Evolutionary conservation across 2,329 filamentous ascomycete species (phyloP).

Genomic region (Tolypocladium amazonense): DNA sequence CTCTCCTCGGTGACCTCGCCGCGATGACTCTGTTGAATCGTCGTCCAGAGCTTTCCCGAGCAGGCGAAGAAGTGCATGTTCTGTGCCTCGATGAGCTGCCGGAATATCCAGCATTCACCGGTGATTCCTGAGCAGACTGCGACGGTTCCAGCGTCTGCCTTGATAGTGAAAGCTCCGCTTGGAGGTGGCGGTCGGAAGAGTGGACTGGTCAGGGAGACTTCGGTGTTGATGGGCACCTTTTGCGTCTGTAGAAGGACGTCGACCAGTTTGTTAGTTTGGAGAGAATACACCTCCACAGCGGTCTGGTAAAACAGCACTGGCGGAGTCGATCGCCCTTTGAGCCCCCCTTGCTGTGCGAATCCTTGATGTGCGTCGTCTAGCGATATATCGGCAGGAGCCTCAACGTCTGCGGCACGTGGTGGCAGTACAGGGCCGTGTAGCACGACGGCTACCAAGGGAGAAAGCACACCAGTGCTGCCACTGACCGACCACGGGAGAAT

Average conservation of each 20-base stretch:
- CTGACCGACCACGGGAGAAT: constrained; percentile 60
- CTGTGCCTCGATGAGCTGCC: constrained; percentile 32
- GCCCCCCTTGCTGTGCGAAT: constrained; percentile 24
- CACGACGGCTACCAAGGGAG: constrained; percentile 69
- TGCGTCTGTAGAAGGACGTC: constrained; percentile 65
- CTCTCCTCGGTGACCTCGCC: constrained; percentile 36
- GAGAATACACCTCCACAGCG: constrained; percentile 77
- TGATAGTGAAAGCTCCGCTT: constrained; percentile 61
- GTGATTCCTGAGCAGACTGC: constrained; percentile 70
- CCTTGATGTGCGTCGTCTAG: constrained; percentile 31
- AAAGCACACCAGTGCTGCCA: constrained; percentile 41
- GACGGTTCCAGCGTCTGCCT: constrained; percentile 61
- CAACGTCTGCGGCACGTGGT: constrained; percentile 20
- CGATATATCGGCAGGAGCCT: constrained; percentile 21
- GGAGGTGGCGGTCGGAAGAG: constrained; percentile 60
- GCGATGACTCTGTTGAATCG: constrained; percentile 53
- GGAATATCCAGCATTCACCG: constrained; percentile 77
- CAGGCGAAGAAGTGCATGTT: constrained; percentile 47
- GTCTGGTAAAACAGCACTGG: constrained; percentile 65
- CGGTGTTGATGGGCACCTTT: constrained; percentile 45
- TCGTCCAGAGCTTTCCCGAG: constrained; percentile 87
- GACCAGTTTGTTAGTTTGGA: constrained; percentile 62
- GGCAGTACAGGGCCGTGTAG: constrained; percentile 66
- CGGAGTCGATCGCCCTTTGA: constrained; percentile 21
- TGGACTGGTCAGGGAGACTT: constrained; percentile 45